Conservation (phyloP, 371 early-diverging fungal genomes). For the Actinomortierella ambigua region DNA sequence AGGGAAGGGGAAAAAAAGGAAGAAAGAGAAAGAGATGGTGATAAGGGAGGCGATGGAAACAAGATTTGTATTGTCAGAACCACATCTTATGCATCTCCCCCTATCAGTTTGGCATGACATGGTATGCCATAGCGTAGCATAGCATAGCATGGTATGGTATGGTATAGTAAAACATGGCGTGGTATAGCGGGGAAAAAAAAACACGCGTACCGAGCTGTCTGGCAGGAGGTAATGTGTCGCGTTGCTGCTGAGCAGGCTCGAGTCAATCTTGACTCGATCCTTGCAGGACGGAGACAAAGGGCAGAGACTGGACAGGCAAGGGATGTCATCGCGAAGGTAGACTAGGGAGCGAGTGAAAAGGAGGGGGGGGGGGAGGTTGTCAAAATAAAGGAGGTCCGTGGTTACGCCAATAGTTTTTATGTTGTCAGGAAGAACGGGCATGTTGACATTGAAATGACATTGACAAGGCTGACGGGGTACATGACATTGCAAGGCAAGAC, state of each 20-base stretch:
- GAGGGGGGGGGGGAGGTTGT: too few relatives aligned
- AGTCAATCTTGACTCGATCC: conserved; percentile 38
- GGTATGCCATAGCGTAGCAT: too few relatives aligned
- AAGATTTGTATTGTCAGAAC: too few relatives aligned
- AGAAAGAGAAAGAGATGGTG: background rate
- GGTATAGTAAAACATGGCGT: too few relatives aligned
- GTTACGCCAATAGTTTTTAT: too few relatives aligned
- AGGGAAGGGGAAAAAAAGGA: background rate
- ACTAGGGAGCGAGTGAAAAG: conserved; percentile 30
- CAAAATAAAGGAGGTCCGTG: too few relatives aligned
- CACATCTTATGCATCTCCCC: too few relatives aligned
- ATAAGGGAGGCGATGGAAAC: too few relatives aligned
- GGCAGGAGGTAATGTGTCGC: conserved; percentile 57
- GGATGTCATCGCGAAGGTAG: conserved; percentile 68
- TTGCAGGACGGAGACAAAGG: conserved; percentile 40
- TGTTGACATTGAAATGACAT: background rate
- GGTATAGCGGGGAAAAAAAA: conserved; percentile 16
- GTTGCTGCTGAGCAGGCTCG: conserved; percentile 49
- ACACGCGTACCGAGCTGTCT: conserved; percentile 56
- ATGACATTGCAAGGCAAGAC: background rate
- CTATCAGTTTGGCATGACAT: too few relatives aligned
- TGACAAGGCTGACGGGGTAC: background rate
- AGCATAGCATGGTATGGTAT: too few relatives aligned
- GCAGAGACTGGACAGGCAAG: conserved; percentile 62
- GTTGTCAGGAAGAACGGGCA: background rate